A percentile compares a stretch with the other conserved stretches of the same genome.
phyloP scores from a whole-genome alignment of 2,329 filamentous ascomycete species.

The Aspergillus arachidicola region DNA sequence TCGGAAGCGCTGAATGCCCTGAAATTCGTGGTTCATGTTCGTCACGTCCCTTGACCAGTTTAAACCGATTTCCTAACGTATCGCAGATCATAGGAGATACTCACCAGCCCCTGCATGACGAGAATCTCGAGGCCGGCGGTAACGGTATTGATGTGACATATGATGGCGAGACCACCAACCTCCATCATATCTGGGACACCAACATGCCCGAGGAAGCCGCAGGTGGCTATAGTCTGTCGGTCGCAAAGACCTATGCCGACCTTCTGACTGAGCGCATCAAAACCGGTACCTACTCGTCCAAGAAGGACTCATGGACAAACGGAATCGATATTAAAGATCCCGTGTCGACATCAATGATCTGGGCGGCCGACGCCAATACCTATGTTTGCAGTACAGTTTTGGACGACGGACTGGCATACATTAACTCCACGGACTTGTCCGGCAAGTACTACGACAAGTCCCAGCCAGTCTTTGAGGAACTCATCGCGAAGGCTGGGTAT shows the following conservation, averaged over 20 bases:
- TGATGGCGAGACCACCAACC: constrained; percentile 60
- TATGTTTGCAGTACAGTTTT: constrained; percentile 68
- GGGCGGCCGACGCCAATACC: constrained; percentile 68
- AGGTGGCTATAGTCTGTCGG: constrained; percentile 52
- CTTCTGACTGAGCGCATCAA: neutral
- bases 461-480: constrained; percentile 65
- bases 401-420: constrained; percentile 63
- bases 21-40: neutral
- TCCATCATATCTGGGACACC: constrained; percentile 75
- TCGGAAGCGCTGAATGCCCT: neutral
- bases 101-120: constrained; percentile 68
- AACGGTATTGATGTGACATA: constrained; percentile 70
- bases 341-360: constrained; percentile 59
- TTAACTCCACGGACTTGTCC: constrained; percentile 28
- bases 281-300: neutral
- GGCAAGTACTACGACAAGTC: constrained; percentile 66
- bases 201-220: constrained; percentile 68
- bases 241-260: constrained; percentile 27
- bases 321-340: constrained; percentile 44
- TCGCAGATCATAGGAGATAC: constrained; percentile 65
- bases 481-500: constrained; percentile 70
- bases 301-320: constrained; percentile 8
- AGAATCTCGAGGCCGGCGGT: constrained; percentile 65
- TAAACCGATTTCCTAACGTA: neutral
- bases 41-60: neutral